Evolutionary conservation across 2,329 filamentous ascomycete genomes (phyloP).

Genomic region (Incumbomyces lentus): DNA sequence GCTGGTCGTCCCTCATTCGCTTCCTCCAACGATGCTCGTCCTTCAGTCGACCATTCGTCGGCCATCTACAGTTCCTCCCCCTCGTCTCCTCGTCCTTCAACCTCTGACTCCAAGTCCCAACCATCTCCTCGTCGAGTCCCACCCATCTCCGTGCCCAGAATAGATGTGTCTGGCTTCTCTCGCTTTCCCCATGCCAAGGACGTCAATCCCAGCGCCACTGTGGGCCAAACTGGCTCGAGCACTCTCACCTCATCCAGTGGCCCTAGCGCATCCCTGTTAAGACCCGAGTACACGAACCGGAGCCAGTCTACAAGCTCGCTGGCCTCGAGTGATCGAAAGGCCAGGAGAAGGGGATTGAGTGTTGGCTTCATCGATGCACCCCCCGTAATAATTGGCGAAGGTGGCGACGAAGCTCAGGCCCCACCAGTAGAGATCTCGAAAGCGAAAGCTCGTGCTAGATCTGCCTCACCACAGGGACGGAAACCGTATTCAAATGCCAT

Average conservation of each 20-base stretch:
- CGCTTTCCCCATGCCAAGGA: constrained; percentile 27
- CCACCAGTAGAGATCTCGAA: constrained; percentile 60
- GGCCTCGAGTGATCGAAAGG: constrained; percentile 25
- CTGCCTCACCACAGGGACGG: constrained; percentile 13
- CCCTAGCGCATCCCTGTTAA: constrained; percentile 10
- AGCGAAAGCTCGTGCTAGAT: constrained; percentile 17
- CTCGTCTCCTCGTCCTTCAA: constrained; percentile 15
- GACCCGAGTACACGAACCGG: constrained; percentile 13
- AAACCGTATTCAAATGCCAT: constrained; percentile 1
- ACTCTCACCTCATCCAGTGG: neutral
- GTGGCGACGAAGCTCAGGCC: constrained; percentile 72
- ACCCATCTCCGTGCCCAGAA: constrained; percentile 22
- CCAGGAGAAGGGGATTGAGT: constrained; percentile 54
- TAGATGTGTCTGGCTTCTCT: constrained; percentile 27
- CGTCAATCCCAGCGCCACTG: constrained; percentile 12
- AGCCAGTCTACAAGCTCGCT: constrained; percentile 21
- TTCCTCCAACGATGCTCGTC: constrained; percentile 1
- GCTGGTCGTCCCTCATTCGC: constrained; percentile 14
- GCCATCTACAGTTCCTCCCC: constrained; percentile 5
- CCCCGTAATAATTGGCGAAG: constrained; percentile 79
- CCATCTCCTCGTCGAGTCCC: constrained; percentile 22
- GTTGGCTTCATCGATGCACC: constrained; percentile 64
- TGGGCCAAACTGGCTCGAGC: neutral
- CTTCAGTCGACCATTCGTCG: constrained; percentile 5
- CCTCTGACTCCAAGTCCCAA: constrained; percentile 13